Evolutionary conservation across 2,329 filamentous ascomycete species (phyloP).

Genomic region (Cladophialophora chaetospira): DNA sequence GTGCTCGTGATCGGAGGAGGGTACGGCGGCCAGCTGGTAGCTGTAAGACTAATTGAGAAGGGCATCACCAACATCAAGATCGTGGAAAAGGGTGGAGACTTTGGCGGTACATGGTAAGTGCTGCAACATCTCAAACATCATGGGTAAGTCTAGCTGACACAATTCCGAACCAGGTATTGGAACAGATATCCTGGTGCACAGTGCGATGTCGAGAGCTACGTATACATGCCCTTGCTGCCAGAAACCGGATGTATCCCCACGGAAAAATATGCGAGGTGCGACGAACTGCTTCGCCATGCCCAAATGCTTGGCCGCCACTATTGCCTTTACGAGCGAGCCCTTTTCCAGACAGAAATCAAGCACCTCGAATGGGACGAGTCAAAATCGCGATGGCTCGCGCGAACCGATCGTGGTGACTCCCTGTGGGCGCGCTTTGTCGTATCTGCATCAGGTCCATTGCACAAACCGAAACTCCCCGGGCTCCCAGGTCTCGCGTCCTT

Average conservation of each 20-base stretch:
- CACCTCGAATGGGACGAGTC: slow-evolving; percentile 22
- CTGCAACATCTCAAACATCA: no score
- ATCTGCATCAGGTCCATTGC: not conserved
- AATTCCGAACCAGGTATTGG: slow-evolving; percentile 38
- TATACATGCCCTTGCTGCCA: slow-evolving; percentile 27
- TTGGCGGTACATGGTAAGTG: slow-evolving; percentile 33
- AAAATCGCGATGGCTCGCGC: slow-evolving; percentile 39
- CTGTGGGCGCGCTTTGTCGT: slow-evolving; percentile 44
- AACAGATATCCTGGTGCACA: slow-evolving; percentile 32
- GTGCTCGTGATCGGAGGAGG: slow-evolving; percentile 30
- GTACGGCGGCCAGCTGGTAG: slow-evolving; percentile 19
- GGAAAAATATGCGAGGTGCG: slow-evolving; percentile 13
- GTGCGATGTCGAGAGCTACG: slow-evolving; percentile 61
- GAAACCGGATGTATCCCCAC: slow-evolving; percentile 24
- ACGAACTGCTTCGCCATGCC: slow-evolving; percentile 12
- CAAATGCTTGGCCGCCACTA: slow-evolving; percentile 12
- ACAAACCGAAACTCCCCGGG: not conserved
- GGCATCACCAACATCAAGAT: slow-evolving; percentile 18
- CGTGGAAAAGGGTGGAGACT: slow-evolving; percentile 39
- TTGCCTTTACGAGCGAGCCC: slow-evolving; percentile 7
- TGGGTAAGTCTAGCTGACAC: not conserved
- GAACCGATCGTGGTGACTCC: slow-evolving; percentile 28
- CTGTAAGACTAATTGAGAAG: slow-evolving; percentile 16
- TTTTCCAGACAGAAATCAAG: slow-evolving; percentile 22
- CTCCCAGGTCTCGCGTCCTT: not conserved